Evolutionary conservation across 1,284 basidiomycete genomes (phyloP).

Genomic region (Cryptococcus wingfieldii): DNA sequence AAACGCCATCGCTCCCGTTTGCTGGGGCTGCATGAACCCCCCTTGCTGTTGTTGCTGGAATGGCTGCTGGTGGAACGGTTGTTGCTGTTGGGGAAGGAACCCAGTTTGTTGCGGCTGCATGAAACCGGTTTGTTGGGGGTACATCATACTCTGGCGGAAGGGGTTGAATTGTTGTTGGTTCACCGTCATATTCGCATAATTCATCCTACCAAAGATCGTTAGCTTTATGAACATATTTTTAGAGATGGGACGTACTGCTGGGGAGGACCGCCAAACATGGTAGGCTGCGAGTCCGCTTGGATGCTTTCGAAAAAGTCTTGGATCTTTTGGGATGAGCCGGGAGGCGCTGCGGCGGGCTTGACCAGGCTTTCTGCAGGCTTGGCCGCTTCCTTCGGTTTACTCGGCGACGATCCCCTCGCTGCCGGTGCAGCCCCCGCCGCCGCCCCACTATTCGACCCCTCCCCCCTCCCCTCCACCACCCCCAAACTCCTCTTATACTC

Average conservation of each 20-base stretch:
- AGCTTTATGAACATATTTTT: constrained; percentile 40
- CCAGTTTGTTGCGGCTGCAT: constrained; percentile 61
- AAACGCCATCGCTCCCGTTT: constrained; percentile 44
- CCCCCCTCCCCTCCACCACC: constrained; percentile 58
- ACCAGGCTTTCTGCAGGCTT: neutral
- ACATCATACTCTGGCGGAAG: constrained; percentile 60
- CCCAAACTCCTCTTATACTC: constrained; percentile 86
- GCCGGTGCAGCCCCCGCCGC: too few species aligned
- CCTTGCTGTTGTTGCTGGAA: constrained; percentile 20
- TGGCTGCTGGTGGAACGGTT: constrained; percentile 11
- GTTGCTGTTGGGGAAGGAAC: constrained; percentile 45
- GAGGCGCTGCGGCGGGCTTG: constrained; percentile 17
- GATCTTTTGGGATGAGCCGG: constrained; percentile 49
- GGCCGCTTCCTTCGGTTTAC: too few species aligned
- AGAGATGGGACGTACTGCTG: constrained; percentile 11
- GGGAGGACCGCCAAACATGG: constrained; percentile 37
- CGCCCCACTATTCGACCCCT: constrained; percentile 10
- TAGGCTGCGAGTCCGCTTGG: constrained; percentile 64
- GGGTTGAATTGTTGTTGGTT: constrained; percentile 59
- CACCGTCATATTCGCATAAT: constrained; percentile 16
- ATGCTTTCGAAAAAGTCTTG: constrained; percentile 91
- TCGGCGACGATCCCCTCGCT: too few species aligned
- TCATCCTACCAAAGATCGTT: constrained; percentile 52
- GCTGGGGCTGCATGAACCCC: constrained; percentile 49
- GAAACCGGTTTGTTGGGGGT: constrained; percentile 55